A percentile compares a stretch with the other conserved stretches of the same genome.
Evolutionary conservation across 768 basidiomycete genomes (phyloP).

Genomic region (Chlorophyllum brunneum): DNA sequence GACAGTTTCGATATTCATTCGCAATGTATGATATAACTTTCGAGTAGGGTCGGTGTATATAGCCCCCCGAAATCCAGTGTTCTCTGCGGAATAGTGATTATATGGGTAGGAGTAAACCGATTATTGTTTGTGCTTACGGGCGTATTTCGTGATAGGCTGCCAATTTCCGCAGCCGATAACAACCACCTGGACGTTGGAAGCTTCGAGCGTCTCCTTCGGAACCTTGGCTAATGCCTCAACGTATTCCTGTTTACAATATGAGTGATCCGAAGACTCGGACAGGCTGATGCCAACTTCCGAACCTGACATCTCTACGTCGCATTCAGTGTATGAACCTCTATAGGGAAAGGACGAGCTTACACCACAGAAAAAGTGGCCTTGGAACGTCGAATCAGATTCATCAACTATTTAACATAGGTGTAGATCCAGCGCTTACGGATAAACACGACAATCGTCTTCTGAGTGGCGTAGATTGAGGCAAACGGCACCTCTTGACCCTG

Average conservation of each 20-base stretch:
- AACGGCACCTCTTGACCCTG: conserved; percentile 47
- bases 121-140: conserved; percentile 28
- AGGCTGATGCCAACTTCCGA: conserved; percentile 6
- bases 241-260: conserved; percentile 34
- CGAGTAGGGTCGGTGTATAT: conserved; percentile 69
- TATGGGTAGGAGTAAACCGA: background rate
- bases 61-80: conserved; percentile 37
- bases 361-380: conserved; percentile 67
- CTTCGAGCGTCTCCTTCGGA: conserved; percentile 34
- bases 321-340: background rate
- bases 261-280: background rate
- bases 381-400: background rate
- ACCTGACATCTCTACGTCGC: conserved; percentile 39
- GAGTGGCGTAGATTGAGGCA: conserved; percentile 43
- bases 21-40: conserved; percentile 53
- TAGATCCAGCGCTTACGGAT: conserved; percentile 38
- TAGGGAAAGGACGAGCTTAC: conserved; percentile 28
- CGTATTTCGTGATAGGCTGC: conserved; percentile 44
- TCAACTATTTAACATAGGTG: background rate
- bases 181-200: conserved; percentile 37
- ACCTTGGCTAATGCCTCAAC: conserved; percentile 42
- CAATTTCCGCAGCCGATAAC: conserved; percentile 63
- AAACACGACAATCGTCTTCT: conserved; percentile 59
- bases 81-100: conserved; percentile 26
- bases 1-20: conserved; percentile 53